Base-by-base conservation (phyloP, 768 basidiomycete genomes). In the Mycena leptocephala region DNA sequence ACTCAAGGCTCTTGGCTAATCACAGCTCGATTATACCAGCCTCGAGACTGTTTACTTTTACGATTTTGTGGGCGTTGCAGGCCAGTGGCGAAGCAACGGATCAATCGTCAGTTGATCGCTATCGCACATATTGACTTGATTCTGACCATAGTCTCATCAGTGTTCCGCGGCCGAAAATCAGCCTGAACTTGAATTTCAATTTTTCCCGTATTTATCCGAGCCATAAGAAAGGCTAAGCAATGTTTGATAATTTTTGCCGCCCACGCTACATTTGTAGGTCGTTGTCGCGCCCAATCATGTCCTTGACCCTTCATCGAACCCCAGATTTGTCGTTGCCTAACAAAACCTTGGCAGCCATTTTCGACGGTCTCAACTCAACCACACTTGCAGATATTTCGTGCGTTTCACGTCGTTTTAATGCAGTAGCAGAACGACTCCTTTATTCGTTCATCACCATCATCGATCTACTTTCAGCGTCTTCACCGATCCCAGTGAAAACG, bases 361-460 rank as follows among this genome's bases (percentile, higher is more conserved):
- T 93, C 78, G 81, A 82, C 37, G 76, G 85, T 26, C 85, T 89
- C 22, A 63, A 86, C 26, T 80, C 86, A 16, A 48, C 82, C 33
- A 80, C 82, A 9, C 89, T 93, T 71, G 83, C 86, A 46, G 76
- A 81, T 65, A 78, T 89, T 71, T 79, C 90, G 30, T 83, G 86
- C 71, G 88, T 90, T 67, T 92, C 89, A n/a, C 86, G 80, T 58
- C 83, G 83, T 14, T 88, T 88, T 81, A 87, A 86, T 80, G 89
- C 86, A 39, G 88, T 93, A 43, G 92, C 91, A 2, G 92, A 93
- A 81, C 90, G 90, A 70, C 80, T 91, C 26, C 89, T 94, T 41
- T 93, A 93, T 80, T 82, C 92, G 14, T 86, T 87, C 65, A 85
- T 93, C 74, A 77, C 78, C 75, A 87, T 94, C 76, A 83, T 81